Base-by-base conservation (phyloP, 495 filamentous ascomycete genomes). In the Penicillium riverlandense region DNA sequence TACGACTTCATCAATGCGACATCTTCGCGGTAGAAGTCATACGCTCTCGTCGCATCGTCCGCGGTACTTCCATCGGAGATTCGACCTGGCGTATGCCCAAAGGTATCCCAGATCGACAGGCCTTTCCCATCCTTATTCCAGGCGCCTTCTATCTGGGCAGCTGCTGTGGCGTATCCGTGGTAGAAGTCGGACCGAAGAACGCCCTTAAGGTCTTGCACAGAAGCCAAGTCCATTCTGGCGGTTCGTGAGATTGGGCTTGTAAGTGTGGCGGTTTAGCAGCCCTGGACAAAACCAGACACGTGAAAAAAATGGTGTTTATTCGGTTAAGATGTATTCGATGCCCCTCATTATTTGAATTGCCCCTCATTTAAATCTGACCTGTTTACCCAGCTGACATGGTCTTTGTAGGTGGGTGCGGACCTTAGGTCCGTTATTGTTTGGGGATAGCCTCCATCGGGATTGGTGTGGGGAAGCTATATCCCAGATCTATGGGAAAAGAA, bases 91-190 rank as follows among this genome's bases (percentile, higher is more conserved):
- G 79, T 80, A 31, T 70, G 71, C 51, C 74, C 80, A 70, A 86
- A 86, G 12, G 72, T 78, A 55, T 87, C 82, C 83, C 83, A 87
- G 63, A 86, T 86, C 29, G 80, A 81, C 35, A 75, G 70, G 28
- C 80, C 82, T 41, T 82, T 78, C 49, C 83, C 83, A 53, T 87
- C 83, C 47, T 71, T 71, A 29, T 79, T 64, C 50, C 72, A 69
- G 14, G 81, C 78, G 35, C 84, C 84, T 70, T 87, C 84, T 47
- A 86, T 79, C 61, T 88, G 84, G 1, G 59, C 41, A 28, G 62
- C 62, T n/a, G 63, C 63, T 31, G 61, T 67, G 2, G 61, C 61
- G 37, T 59, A 67, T 7, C 63, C 63, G n/a, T 63, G 61, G 15
- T 51, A 65, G 50, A 67, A 67, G 31, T 67, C 61, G 1, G 48